Percentiles rank a stretch among this genome's conserved stretches.
phyloP scores from a whole-genome alignment of 192 early-diverging fungal genomes.

The Linderina pennispora region DNA sequence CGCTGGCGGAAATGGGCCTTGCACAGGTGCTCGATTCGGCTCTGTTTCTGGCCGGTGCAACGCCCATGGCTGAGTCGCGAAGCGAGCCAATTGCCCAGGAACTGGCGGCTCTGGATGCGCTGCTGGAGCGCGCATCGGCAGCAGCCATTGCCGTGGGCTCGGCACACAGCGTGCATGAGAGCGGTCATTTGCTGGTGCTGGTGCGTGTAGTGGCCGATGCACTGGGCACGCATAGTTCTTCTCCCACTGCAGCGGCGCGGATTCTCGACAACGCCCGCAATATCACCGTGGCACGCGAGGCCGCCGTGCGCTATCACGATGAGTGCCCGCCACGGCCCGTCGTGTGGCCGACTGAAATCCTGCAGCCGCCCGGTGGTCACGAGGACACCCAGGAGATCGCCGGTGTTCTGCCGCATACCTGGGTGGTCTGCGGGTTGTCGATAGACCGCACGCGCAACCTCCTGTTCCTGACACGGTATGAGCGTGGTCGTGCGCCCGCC shows the following conservation, averaged over 20 bases:
- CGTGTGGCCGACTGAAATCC: constrained; percentile 20
- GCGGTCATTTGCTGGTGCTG: constrained; percentile 25
- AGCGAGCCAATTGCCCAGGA: too few relatives aligned
- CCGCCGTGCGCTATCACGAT: constrained; percentile 7
- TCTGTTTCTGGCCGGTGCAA: too few relatives aligned
- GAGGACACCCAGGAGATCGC: too few relatives aligned
- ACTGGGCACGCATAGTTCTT: not conserved
- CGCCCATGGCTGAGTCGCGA: too few relatives aligned
- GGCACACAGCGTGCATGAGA: constrained; percentile 26
- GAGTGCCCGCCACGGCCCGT: constrained; percentile 9
- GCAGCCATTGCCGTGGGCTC: constrained; percentile 24
- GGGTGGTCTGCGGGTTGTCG: constrained; percentile 76
- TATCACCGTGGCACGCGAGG: constrained; percentile 35
- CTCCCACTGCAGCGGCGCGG: constrained; percentile 13
- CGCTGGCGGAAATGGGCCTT: constrained; percentile 3
- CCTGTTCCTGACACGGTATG: constrained; percentile 66
- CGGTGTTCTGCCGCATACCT: constrained; percentile 54
- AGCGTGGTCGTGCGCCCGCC: constrained; percentile 45
- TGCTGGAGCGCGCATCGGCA: constrained; percentile 8
- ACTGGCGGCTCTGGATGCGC: constrained; percentile 15
- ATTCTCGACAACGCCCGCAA: constrained; percentile 29
- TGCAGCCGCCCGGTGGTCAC: constrained; percentile 1
- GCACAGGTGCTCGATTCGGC: constrained; percentile 22
- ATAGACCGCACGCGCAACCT: constrained; percentile 61
- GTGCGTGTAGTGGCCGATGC: constrained; percentile 5